Percentiles rank a stretch among this genome's conserved stretches.
These are phyloP conservation scores for Chlamydomonas reinhardtii DNA, from an alignment of 163 green algal species.

Conservation along the genomic window DNA sequence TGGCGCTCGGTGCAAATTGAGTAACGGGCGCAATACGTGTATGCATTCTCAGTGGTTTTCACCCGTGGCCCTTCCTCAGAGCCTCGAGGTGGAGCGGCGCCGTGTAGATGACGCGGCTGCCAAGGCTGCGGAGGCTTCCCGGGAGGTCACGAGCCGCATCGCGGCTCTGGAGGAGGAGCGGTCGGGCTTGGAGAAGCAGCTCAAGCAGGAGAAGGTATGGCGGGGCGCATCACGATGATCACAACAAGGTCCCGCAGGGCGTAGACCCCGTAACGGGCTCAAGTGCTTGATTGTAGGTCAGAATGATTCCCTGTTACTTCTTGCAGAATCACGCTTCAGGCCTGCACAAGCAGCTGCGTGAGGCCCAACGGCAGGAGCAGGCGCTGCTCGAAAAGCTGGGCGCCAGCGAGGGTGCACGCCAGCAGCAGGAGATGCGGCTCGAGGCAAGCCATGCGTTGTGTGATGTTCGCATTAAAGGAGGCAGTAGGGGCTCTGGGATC, in stretches of 20 bases:
- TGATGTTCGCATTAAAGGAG: too few relatives aligned
- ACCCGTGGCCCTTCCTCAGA: slow-evolving; percentile 1
- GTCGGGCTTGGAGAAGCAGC: slow-evolving; percentile 18
- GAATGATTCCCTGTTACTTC: neutral
- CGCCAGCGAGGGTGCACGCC: slow-evolving; percentile 20
- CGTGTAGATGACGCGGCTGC: neutral
- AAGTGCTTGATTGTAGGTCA: too few relatives aligned
- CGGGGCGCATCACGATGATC: too few relatives aligned
- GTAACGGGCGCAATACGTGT: too few relatives aligned
- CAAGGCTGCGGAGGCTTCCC: neutral
- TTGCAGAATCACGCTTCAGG: slow-evolving; percentile 13
- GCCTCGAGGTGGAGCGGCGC: slow-evolving; percentile 41
- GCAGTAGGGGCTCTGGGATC: too few relatives aligned
- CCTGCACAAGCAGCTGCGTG: slow-evolving; percentile 36
- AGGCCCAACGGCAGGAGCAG: slow-evolving; percentile 25
- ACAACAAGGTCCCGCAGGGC: too few relatives aligned
- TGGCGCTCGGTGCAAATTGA: too few relatives aligned
- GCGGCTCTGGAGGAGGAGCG: neutral
- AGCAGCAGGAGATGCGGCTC: slow-evolving; percentile 49
- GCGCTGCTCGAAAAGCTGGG: slow-evolving; percentile 25
- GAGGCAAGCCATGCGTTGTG: slow-evolving; percentile 13
- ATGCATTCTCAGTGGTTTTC: too few relatives aligned
- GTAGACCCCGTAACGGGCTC: too few relatives aligned
- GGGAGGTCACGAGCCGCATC: neutral
- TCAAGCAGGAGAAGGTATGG: slow-evolving; percentile 39